These are phyloP conservation scores for Xerocomellus dryophilus DNA, from an alignment of 768 basidiomycete species.

Conservation along the genomic window DNA sequence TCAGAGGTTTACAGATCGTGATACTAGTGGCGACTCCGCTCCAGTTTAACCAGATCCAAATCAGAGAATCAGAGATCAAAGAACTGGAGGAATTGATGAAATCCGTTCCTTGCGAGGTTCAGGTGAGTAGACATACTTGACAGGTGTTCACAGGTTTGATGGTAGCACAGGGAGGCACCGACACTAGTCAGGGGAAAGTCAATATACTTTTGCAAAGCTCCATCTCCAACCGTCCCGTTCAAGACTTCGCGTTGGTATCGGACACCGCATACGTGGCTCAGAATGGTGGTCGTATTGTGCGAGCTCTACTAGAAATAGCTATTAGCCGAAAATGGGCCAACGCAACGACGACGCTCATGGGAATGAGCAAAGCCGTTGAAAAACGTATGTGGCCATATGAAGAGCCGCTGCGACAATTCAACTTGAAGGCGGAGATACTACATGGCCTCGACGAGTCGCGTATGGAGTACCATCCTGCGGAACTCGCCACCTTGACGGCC, in stretches of 20 bases:
- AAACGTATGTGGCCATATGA: conserved; percentile 94
- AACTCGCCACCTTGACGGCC: conserved; percentile 67
- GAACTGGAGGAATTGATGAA: conserved; percentile 75
- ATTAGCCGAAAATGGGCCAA: conserved; percentile 91
- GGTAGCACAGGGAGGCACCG: conserved; percentile 54
- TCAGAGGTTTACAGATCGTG: not conserved
- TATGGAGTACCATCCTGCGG: conserved; percentile 72
- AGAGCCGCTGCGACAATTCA: conserved; percentile 82
- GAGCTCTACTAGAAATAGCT: conserved; percentile 93
- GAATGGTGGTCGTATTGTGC: conserved; percentile 89
- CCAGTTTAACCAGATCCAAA: conserved; percentile 92
- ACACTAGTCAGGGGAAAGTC: conserved; percentile 75
- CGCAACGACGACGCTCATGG: conserved; percentile 74
- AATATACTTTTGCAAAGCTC: conserved; percentile 91
- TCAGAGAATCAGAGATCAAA: conserved; percentile 83
- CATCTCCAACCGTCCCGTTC: conserved; percentile 75
- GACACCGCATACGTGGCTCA: conserved; percentile 93
- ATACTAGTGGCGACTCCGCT: not conserved
- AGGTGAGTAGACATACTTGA: conserved; percentile 43
- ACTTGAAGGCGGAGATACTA: conserved; percentile 72
- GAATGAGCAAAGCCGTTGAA: conserved; percentile 90
- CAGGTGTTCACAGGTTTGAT: not conserved
- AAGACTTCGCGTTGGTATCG: conserved; percentile 95
- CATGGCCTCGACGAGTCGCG: conserved; percentile 77
- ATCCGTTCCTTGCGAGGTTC: conserved; percentile 74